These are phyloP conservation scores for Yamadazyma epiphylla DNA, from an alignment of 1,139 yeast genomes.

Conservation along the genomic window DNA sequence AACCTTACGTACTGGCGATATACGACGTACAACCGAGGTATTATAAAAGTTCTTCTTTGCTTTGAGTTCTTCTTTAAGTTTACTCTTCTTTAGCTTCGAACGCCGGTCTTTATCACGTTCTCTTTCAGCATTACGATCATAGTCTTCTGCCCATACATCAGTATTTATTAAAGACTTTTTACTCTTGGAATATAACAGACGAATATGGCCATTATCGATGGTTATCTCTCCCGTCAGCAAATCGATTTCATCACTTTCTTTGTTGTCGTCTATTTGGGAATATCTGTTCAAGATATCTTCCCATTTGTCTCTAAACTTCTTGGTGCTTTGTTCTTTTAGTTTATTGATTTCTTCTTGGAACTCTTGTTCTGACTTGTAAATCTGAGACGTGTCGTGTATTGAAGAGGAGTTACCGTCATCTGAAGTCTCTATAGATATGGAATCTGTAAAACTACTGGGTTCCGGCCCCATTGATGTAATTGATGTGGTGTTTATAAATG, in stretches of 20 bases:
- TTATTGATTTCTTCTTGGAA: slow-evolving; percentile 22
- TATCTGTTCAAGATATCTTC: slow-evolving; percentile 52
- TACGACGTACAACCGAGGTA: neutral
- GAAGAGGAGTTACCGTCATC: slow-evolving; percentile 5
- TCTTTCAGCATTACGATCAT: slow-evolving; percentile 16
- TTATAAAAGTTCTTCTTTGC: slow-evolving; percentile 12
- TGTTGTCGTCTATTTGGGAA: slow-evolving; percentile 44
- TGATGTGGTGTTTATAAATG: no score
- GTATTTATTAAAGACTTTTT: slow-evolving; percentile 6
- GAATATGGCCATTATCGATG: slow-evolving; percentile 62
- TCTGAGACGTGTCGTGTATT: slow-evolving; percentile 1
- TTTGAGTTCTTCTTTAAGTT: slow-evolving; percentile 17
- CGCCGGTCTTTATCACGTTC: slow-evolving; percentile 11
- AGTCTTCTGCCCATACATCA: slow-evolving; percentile 21
- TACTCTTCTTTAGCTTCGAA: slow-evolving; percentile 7
- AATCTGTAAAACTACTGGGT: no score
- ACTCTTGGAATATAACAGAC: slow-evolving; percentile 25
- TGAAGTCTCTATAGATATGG: slow-evolving; percentile 16
- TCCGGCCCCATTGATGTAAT: no score
- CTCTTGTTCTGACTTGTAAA: slow-evolving; percentile 8
- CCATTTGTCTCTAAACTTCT: slow-evolving; percentile 46
- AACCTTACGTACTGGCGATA: slow-evolving; percentile 5
- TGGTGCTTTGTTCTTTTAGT: slow-evolving; percentile 25
- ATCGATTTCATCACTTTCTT: slow-evolving; percentile 66
- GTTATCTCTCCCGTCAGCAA: slow-evolving; percentile 55